A percentile compares a stretch with the other conserved stretches of the same genome.
Evolutionary conservation across 345 rosid genomes (phyloP).

Genomic region (Hypericum androsaemum): DNA sequence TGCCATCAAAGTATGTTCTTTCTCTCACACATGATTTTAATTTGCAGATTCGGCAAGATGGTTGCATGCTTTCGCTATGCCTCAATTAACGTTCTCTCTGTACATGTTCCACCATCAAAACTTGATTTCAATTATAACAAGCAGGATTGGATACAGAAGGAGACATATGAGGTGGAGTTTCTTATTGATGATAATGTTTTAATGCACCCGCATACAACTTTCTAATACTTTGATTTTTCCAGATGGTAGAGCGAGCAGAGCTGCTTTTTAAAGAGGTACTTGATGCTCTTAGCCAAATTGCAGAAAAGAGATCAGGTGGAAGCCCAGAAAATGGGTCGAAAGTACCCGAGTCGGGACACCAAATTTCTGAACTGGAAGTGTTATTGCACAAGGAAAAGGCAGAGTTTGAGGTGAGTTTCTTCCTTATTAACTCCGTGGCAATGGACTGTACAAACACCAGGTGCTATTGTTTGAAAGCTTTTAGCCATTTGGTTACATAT

Average conservation of each 20-base stretch:
- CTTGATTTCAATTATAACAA: conserved; percentile 2
- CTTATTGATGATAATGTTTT: conserved; percentile 1
- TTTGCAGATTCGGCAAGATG: conserved; percentile 3
- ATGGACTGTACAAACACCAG: neutral
- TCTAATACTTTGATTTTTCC: conserved; percentile 7
- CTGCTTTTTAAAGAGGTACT: conserved; percentile 11
- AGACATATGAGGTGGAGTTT: neutral
- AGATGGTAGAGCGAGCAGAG: conserved; percentile 13
- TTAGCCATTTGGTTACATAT: neutral
- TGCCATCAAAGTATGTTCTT: no score
- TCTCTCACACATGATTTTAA: neutral
- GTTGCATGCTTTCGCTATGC: conserved; percentile 10
- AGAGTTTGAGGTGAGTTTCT: conserved; percentile 25
- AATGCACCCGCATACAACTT: neutral
- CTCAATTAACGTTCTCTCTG: conserved; percentile 5
- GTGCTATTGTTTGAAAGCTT: conserved; percentile 2
- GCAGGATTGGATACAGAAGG: conserved; percentile 7
- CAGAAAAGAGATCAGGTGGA: conserved; percentile 5
- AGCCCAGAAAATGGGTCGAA: conserved; percentile 2
- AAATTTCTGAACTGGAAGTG: conserved; percentile 8
- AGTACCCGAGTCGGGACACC: conserved; percentile 10
- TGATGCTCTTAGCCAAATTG: conserved; percentile 9
- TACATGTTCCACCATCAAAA: conserved; percentile 4
- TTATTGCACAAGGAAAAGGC: conserved; percentile 15
- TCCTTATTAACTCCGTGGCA: neutral